Evolutionary conservation across 305 asterid genomes (phyloP), one percentile per base, ranked within the genome.

Genomic region (Fraxinus floribunda): DNA sequence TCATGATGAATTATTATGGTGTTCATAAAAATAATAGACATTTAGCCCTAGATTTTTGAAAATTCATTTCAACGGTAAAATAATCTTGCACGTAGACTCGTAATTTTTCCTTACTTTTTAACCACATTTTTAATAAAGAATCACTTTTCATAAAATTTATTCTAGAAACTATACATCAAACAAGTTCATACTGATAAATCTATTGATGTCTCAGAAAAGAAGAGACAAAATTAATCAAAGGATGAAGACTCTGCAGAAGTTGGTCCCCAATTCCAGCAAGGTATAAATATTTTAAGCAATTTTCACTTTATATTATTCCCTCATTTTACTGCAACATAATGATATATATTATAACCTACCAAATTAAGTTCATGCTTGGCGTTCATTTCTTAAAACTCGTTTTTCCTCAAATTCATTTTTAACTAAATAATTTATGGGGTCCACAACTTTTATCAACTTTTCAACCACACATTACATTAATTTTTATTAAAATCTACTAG

Each of bases 201-300:
- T 24, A 79, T 82, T 80, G 55, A 76, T 70, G 35, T 16, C 15
- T 35, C 89, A 94, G 98, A 95, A 92, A 91, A 88, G 98, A 88
- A 93, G 98, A 83, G 97, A 95, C 91, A 95, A 89, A 87, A 95
- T 95, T 77, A 95, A 92, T 83, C 91, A 95, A 84, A 89, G 92
- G 85, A 95, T 95, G 98, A 91, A 90, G 92, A 92, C 94, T 57
- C 76, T 95, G 86, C 98, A 95, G 88, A 95, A 91, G 88, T 62
- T 95, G 94, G 97, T 95, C 86, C 98, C 98, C 41, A 95, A 92
- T 88, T 91, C 98, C 83, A 95, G 90, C 85, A 95, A 95, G 98
- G 98, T 95, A 89, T 66, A 88, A 81, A 79, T 32, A 20, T 26
- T 29, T 55, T 55, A 5, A 55, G 66, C 24, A 16, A 52, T 15